Percentiles rank a stretch among this genome's conserved stretches.
These are phyloP conservation scores for Cladophialophora immunda DNA, from an alignment of 2,329 filamentous ascomycete genomes.

Conservation along the genomic window DNA sequence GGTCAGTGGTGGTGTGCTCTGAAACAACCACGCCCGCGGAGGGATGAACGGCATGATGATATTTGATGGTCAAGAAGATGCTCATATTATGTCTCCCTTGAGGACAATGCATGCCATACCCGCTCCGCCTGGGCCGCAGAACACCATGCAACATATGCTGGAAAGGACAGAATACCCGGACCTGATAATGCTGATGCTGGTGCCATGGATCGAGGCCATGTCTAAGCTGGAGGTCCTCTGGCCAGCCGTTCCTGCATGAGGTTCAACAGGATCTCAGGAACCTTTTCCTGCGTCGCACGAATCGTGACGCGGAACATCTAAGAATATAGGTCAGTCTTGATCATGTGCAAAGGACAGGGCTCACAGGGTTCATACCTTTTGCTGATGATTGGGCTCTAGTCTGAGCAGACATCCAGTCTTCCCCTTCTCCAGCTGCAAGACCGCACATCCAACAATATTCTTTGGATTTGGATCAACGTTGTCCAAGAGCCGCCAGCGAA, in stretches of 20 bases:
- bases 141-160: neutral
- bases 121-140: neutral
- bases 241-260: conserved; percentile 86
- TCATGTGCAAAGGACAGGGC: neutral
- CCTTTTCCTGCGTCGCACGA: conserved; percentile 88
- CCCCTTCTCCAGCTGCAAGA: conserved; percentile 79
- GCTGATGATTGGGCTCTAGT: conserved; percentile 91
- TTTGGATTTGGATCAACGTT: conserved; percentile 90
- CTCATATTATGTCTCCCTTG: conserved; percentile 12
- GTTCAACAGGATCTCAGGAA: conserved; percentile 81
- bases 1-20: neutral
- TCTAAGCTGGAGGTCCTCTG: conserved; percentile 50
- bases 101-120: conserved; percentile 1
- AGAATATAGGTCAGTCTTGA: conserved; percentile 25
- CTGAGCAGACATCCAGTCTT: conserved; percentile 95
- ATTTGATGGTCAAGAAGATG: conserved; percentile 7
- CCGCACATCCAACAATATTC: conserved; percentile 89
- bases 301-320: conserved; percentile 97
- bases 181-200: conserved; percentile 4
- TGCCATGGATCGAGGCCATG: neutral
- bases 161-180: neutral
- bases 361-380: conserved; percentile 71
- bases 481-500: conserved; percentile 86
- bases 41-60: neutral
- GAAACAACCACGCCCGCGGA: neutral